Evolutionary conservation across 2,329 filamentous ascomycete species (phyloP).

Genomic region (Neoarthrinium moseri): DNA sequence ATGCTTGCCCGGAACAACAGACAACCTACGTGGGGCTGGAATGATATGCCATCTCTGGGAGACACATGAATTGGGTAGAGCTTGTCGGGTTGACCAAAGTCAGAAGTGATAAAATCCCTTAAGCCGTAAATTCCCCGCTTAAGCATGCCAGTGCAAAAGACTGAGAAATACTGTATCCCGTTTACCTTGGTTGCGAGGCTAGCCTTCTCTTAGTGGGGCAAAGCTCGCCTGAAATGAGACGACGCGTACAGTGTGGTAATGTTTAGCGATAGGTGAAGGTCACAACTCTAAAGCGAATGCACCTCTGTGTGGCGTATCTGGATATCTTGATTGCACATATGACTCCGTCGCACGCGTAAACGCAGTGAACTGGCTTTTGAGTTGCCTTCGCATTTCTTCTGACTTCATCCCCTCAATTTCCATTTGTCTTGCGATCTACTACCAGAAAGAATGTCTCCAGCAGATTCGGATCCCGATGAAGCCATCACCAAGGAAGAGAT

Average conservation of each 20-base stretch:
- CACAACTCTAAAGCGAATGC: too few species aligned
- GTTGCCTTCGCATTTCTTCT: too few species aligned
- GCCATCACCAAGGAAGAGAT: slow-evolving; percentile 40
- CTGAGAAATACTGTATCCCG: background rate
- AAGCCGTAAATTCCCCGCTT: slow-evolving; percentile 3
- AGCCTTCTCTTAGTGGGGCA: background rate
- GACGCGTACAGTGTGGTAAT: background rate
- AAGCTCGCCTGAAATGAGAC: background rate
- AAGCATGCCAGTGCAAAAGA: background rate
- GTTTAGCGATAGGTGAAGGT: background rate
- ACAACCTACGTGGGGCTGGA: background rate
- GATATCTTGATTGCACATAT: too few species aligned
- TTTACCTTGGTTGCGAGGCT: background rate
- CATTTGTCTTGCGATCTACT: background rate
- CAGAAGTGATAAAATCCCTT: slow-evolving; percentile 1
- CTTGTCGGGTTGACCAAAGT: too few species aligned
- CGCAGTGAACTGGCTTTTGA: too few species aligned
- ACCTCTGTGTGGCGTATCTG: too few species aligned
- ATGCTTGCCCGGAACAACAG: slow-evolving; percentile 27
- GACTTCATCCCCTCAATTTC: too few species aligned
- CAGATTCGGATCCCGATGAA: slow-evolving; percentile 31
- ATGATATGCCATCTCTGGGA: too few species aligned
- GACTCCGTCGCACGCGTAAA: too few species aligned
- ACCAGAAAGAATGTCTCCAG: slow-evolving; percentile 16
- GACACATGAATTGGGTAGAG: too few species aligned